Percentiles rank a stretch among this genome's conserved stretches.
Evolutionary conservation across 345 rosid genomes (phyloP).

Genomic region (Arabidopsis thaliana): TAIR10.1 NC_003070.9:2488501-2489000

Average conservation of each 20-base stretch:
- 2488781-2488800: constrained; percentile 34
- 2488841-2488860: background rate
- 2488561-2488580: constrained; percentile 5
- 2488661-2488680: constrained; percentile 37
- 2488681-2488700: background rate
- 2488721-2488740: constrained; percentile 28
- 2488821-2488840: constrained; percentile 40
- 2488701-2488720: background rate
- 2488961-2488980: constrained; percentile 35
- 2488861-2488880: constrained; percentile 40
- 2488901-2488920: constrained; percentile 47
- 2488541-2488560: background rate
- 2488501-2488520: background rate
- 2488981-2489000: background rate
- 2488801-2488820: constrained; percentile 57
- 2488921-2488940: constrained; percentile 48
- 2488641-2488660: constrained; percentile 27
- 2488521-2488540: background rate
- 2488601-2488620: constrained; percentile 7
- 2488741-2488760: background rate
- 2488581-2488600: constrained; percentile 10
- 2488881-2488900: constrained; percentile 49
- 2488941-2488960: background rate
- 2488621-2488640: constrained; percentile 41
- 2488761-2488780: background rate